These are phyloP conservation scores for Vanrija humicola DNA, from an alignment of 1,284 basidiomycete genomes.

Conservation along the genomic window DNA sequence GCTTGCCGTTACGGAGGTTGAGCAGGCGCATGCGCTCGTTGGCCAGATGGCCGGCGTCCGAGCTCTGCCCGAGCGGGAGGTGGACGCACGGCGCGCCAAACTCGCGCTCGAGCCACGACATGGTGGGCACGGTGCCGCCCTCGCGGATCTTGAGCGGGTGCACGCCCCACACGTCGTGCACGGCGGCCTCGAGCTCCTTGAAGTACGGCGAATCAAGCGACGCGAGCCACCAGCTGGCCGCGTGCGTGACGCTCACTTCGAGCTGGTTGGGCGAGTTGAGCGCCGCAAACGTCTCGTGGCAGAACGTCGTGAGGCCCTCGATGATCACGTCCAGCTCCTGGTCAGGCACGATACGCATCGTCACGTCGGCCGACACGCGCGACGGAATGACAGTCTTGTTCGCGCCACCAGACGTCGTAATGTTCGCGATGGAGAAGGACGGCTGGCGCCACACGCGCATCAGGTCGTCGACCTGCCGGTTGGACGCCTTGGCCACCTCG, in stretches of 20 bases:
- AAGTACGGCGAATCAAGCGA: constrained; percentile 78
- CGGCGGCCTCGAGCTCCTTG: constrained; percentile 71
- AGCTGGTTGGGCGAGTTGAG: constrained; percentile 68
- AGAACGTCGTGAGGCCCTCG: constrained; percentile 58
- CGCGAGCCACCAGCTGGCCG: constrained; percentile 95
- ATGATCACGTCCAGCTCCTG: constrained; percentile 70
- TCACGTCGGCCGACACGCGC: constrained; percentile 72
- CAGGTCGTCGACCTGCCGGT: constrained; percentile 62
- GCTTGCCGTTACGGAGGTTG: constrained; percentile 49
- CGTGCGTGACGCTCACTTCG: constrained; percentile 73
- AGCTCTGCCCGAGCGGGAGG: constrained; percentile 44
- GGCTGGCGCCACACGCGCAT: constrained; percentile 66
- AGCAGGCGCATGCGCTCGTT: constrained; percentile 51
- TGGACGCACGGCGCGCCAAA: constrained; percentile 56
- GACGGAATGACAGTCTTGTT: constrained; percentile 76
- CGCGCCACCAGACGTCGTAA: constrained; percentile 32
- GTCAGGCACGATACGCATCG: constrained; percentile 88
- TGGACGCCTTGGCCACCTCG: constrained; percentile 61
- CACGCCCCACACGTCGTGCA: constrained; percentile 78
- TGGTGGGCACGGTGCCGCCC: constrained; percentile 82
- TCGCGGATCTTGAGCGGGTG: constrained; percentile 85
- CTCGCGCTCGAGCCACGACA: constrained; percentile 88
- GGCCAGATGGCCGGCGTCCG: constrained; percentile 48
- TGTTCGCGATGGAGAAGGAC: constrained; percentile 45
- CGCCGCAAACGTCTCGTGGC: constrained; percentile 60